phyloP scores from a whole-genome alignment of 441 rosid genomes.

The Capsella rubella region DNA sequence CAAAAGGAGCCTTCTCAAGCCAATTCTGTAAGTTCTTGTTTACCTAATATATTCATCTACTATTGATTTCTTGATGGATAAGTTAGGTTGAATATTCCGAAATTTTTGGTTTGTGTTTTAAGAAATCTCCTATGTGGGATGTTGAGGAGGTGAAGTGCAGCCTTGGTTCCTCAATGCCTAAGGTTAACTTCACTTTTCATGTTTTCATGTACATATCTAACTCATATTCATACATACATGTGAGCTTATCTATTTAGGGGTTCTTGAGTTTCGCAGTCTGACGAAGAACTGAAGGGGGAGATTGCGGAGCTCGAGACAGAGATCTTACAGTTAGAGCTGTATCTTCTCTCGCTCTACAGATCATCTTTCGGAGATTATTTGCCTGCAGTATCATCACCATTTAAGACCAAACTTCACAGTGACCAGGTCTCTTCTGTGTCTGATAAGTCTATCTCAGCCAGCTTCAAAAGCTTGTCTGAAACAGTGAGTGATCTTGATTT shows the following conservation, averaged over 20 bases:
- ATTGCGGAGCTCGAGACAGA: slow-evolving; percentile 66
- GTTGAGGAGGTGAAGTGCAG: slow-evolving; percentile 5
- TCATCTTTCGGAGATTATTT: slow-evolving; percentile 59
- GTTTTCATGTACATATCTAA: neutral
- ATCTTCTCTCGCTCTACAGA: slow-evolving; percentile 73
- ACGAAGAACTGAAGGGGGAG: slow-evolving; percentile 60
- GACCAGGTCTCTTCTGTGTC: slow-evolving; percentile 50
- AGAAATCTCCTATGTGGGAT: slow-evolving; percentile 34
- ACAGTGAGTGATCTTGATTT: slow-evolving; percentile 49
- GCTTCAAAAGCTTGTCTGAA: slow-evolving; percentile 43
- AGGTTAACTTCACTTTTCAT: slow-evolving; percentile 23
- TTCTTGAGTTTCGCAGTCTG: slow-evolving; percentile 51
- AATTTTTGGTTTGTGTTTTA: neutral
- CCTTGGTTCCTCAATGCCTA: slow-evolving; percentile 15
- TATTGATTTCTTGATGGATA: slow-evolving; percentile 9
- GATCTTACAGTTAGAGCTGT: slow-evolving; percentile 62
- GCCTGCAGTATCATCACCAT: slow-evolving; percentile 26
- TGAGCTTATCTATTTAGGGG: neutral
- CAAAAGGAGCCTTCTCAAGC: slow-evolving; percentile 43
- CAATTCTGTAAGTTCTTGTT: slow-evolving; percentile 51
- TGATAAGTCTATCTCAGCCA: slow-evolving; percentile 40
- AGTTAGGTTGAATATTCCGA: neutral
- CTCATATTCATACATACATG: neutral
- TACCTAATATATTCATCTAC: neutral
- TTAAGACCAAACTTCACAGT: slow-evolving; percentile 19